phyloP scores from a whole-genome alignment of 768 basidiomycete species.

The Russula brevipes region DNA sequence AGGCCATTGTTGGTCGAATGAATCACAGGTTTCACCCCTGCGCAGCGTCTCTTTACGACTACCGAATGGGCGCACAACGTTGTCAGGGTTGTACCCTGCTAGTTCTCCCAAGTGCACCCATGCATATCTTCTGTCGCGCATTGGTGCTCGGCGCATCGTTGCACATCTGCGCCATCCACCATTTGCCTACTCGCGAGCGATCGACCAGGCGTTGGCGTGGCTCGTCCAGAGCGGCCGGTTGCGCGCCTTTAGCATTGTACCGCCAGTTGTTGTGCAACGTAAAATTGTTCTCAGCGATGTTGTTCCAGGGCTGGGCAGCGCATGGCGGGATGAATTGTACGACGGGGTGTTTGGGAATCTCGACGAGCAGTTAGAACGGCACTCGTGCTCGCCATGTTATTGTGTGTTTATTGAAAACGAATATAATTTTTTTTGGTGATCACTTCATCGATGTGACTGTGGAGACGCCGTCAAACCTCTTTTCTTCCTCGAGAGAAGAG shows the following conservation, averaged over 20 bases:
- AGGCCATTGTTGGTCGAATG: constrained; percentile 82
- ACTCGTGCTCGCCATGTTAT: too few relatives aligned
- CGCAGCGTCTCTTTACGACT: constrained; percentile 20
- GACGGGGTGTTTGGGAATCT: constrained; percentile 41
- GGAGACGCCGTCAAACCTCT: neutral
- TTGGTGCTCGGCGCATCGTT: constrained; percentile 57
- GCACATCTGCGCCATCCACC: constrained; percentile 54
- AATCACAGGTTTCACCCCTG: constrained; percentile 44
- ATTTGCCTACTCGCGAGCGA: constrained; percentile 72
- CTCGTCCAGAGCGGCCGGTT: constrained; percentile 52
- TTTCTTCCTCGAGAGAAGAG: neutral
- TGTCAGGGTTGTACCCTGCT: constrained; percentile 50
- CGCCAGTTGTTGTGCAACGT: constrained; percentile 61
- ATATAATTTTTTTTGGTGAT: too few relatives aligned
- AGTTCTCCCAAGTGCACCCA: constrained; percentile 65
- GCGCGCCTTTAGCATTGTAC: constrained; percentile 59
- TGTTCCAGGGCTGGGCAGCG: constrained; percentile 43
- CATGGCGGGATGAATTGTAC: constrained; percentile 49
- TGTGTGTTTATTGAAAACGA: too few relatives aligned
- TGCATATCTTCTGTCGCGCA: constrained; percentile 56
- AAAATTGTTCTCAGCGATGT: constrained; percentile 58
- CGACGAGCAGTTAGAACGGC: neutral
- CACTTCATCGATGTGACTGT: neutral
- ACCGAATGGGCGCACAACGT: constrained; percentile 7
- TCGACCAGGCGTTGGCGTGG: constrained; percentile 72